Percentiles rank a stretch among this genome's conserved stretches.
These are phyloP conservation scores for Beauveria asiatica DNA, from an alignment of 2,329 filamentous ascomycete species.

Conservation along the genomic window DNA sequence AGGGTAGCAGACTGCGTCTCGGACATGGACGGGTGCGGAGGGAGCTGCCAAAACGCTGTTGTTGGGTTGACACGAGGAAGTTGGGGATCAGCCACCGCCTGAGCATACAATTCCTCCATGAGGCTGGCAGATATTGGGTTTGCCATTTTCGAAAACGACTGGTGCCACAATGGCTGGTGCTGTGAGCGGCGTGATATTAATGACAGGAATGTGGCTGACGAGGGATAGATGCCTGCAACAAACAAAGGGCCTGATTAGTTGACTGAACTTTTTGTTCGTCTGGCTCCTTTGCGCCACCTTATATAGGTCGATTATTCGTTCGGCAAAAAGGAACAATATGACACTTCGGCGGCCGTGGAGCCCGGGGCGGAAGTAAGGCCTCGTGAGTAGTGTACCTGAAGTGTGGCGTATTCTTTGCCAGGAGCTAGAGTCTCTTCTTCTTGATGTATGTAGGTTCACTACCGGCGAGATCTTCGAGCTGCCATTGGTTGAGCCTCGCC, in stretches of 20 bases:
- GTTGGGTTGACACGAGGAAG: slow-evolving; percentile 19
- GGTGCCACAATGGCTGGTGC: background rate
- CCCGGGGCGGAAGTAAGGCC: background rate
- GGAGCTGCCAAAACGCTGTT: slow-evolving; percentile 19
- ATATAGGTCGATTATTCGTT: background rate
- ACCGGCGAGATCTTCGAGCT: background rate
- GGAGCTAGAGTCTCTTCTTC: background rate
- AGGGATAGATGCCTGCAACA: background rate
- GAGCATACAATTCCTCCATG: slow-evolving; percentile 1
- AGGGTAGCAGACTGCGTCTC: slow-evolving; percentile 17
- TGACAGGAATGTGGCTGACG: background rate
- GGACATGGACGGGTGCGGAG: slow-evolving; percentile 17
- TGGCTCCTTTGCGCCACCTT: background rate
- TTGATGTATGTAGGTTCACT: background rate
- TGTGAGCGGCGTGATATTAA: background rate
- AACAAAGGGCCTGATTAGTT: background rate
- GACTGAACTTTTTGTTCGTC: background rate
- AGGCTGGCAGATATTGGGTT: background rate
- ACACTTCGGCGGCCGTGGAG: background rate
- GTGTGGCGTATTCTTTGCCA: background rate
- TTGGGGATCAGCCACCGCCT: slow-evolving; percentile 15
- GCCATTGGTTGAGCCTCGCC: background rate
- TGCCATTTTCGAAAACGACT: background rate
- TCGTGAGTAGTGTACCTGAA: background rate
- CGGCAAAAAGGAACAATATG: background rate